Conservation (phyloP, 2,329 filamentous ascomycete genomes). For the Neofusicoccum cordaticola region DNA sequence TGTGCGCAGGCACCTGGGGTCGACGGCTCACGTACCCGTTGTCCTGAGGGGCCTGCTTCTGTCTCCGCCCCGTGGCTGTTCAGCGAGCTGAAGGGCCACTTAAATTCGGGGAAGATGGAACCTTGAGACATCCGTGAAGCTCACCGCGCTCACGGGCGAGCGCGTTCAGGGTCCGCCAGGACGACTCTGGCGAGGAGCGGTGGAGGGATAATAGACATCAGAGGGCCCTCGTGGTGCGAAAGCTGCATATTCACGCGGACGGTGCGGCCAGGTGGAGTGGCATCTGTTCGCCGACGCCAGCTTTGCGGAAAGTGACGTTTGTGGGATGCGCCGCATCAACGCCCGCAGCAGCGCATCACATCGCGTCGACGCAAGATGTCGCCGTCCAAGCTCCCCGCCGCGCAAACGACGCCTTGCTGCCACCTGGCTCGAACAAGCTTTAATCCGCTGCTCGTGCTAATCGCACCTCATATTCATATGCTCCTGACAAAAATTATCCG, state of each 20-base stretch:
- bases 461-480: neutral
- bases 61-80: neutral
- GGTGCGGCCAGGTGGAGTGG: constrained; percentile 2
- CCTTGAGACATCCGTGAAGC: neutral
- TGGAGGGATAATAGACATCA: neutral
- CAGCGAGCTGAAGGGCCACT: neutral
- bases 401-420: neutral
- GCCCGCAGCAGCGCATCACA: constrained; percentile 1
- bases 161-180: neutral
- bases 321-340: constrained; percentile 5
- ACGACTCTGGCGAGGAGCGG: neutral
- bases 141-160: neutral
- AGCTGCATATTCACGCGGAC: neutral
- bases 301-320: constrained; percentile 12
- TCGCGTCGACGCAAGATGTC: neutral
- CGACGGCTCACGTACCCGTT: neutral
- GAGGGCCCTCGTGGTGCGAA: neutral
- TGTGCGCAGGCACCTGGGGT: neutral
- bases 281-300: neutral
- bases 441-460: neutral
- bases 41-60: neutral
- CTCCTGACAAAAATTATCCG: neutral
- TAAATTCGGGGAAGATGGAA: neutral
- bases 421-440: neutral
- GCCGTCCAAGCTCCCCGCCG: neutral